Percentiles rank a stretch among this genome's conserved stretches.
These are phyloP conservation scores for Tilletia caries DNA, from an alignment of 1,284 basidiomycete genomes.

Conservation along the genomic window DNA sequence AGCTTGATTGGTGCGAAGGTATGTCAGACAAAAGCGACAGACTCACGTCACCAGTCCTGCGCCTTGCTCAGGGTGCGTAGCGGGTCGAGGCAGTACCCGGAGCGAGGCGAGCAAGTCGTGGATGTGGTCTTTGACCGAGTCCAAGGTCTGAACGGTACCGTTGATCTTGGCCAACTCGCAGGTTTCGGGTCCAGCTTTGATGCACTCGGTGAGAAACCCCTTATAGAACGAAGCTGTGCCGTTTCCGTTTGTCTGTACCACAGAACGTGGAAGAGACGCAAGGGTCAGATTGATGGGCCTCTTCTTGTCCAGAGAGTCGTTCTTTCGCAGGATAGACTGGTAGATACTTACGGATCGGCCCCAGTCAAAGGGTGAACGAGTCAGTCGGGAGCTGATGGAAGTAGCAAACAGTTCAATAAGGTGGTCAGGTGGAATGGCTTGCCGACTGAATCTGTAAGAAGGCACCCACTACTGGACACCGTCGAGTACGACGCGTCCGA, in stretches of 20 bases:
- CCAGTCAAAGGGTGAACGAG: background rate
- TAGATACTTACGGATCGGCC: conserved; percentile 13
- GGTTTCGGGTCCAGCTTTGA: conserved; percentile 22
- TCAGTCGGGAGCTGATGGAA: background rate
- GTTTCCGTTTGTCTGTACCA: conserved; percentile 24
- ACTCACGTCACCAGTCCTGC: conserved; percentile 8
- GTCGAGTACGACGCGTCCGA: conserved; percentile 27
- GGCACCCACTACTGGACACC: conserved; percentile 23
- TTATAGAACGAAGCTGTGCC: conserved; percentile 27
- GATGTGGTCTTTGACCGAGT: conserved; percentile 9
- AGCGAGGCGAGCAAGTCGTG: conserved; percentile 19
- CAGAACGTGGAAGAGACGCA: conserved; percentile 22
- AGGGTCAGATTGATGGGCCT: background rate
- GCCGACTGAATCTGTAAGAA: background rate
- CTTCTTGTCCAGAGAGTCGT: too few relatives aligned
- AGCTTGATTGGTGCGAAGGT: too few relatives aligned
- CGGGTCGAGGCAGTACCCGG: background rate
- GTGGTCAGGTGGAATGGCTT: too few relatives aligned
- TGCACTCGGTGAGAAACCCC: conserved; percentile 28
- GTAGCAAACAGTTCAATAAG: too few relatives aligned
- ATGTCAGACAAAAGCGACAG: conserved; percentile 18
- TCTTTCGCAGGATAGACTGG: too few relatives aligned
- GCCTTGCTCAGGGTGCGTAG: background rate
- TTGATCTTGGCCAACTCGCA: conserved; percentile 23
- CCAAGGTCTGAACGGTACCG: background rate